Base-by-base conservation (phyloP, 2,329 filamentous ascomycete genomes). In the Botryosphaeria dothidea region DNA sequence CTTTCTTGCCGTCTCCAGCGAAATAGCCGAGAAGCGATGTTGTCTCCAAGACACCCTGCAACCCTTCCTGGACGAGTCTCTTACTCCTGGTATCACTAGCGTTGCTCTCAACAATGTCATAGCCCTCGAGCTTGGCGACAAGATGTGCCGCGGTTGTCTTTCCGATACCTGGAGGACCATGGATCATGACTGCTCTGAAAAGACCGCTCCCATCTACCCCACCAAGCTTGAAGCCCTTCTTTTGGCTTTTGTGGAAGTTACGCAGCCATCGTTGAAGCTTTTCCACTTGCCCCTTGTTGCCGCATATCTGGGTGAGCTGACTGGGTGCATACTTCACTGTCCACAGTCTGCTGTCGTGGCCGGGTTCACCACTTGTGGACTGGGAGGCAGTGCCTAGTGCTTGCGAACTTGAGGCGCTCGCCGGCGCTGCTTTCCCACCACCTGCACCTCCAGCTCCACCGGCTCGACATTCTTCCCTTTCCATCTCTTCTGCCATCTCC, bases 61-160 rank as follows among this genome's bases (percentile, higher is more conserved):
- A 84, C 13, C 93, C 92, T 43, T 85, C 86, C 78, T 99, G 95
- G 31, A 99, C 92, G 25, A 99, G 84, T 75, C 95, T 97, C 81
- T 99, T 99, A 81, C 94, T 98, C 75, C 95, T 87, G 2, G 92
- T 91, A 75, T 99, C 95, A 78, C 93, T 98, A 38, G 95, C 95
- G 74, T 99, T 99, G 73, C 89, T 95, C 81, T 99, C 95, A 13
- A 99, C 83, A 48, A 97, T 86, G 76, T 99, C 95, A 73, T 92
- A 98, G 1, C 94, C 93, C 74, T 96, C 93, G 21, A 98, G 81
- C 73, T 93, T 96, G 0, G 95, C 94, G 17, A 96, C 92, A 31
- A 99, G 83, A 81, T 99, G 95, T 25, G 95, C 95, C 57, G 96
- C 92, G 34, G 95, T 99, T 2, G 95, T 99, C 80, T 99, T 99